Percentiles rank a stretch among this genome's conserved stretches.
These are phyloP conservation scores for Thalassiosira mediterranea DNA, from an alignment of 352 stramenopile genomes.

Conservation along the genomic window DNA sequence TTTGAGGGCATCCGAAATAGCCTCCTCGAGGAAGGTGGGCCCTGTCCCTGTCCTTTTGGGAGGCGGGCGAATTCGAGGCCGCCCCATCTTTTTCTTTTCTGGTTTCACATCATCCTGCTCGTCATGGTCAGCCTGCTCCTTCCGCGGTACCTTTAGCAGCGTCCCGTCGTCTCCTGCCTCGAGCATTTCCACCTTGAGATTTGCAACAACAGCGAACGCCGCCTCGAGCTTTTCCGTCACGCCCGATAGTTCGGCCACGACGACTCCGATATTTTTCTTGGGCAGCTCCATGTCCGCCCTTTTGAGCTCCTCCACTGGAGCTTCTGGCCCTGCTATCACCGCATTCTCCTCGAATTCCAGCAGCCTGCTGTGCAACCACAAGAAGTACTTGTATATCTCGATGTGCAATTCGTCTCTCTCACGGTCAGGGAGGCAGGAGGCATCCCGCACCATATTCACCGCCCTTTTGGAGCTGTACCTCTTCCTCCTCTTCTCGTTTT, in stretches of 20 bases:
- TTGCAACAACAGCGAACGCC: conserved; percentile 19
- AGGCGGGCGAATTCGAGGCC: neutral
- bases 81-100: neutral
- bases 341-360: neutral
- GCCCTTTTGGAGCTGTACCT: conserved; percentile 6
- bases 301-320: neutral
- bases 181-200: neutral
- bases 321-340: neutral
- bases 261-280: neutral
- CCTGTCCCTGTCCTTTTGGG: neutral
- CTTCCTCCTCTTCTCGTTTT: conserved; percentile 1
- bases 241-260: neutral
- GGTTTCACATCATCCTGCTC: no score
- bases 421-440: conserved; percentile 18
- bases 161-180: neutral
- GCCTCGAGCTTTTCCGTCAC: conserved; percentile 9
- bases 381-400: conserved; percentile 51
- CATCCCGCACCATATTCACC: neutral
- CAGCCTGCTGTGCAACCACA: conserved; percentile 25
- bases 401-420: conserved; percentile 40
- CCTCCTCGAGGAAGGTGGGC: neutral
- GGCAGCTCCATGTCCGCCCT: neutral
- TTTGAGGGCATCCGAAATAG: neutral
- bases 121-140: no score
- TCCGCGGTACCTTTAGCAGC: conserved; percentile 3